Evolutionary conservation across 768 basidiomycete genomes (phyloP), one percentile per base, ranked within the genome.

Genomic region (Tephrocybe sp.): DNA sequence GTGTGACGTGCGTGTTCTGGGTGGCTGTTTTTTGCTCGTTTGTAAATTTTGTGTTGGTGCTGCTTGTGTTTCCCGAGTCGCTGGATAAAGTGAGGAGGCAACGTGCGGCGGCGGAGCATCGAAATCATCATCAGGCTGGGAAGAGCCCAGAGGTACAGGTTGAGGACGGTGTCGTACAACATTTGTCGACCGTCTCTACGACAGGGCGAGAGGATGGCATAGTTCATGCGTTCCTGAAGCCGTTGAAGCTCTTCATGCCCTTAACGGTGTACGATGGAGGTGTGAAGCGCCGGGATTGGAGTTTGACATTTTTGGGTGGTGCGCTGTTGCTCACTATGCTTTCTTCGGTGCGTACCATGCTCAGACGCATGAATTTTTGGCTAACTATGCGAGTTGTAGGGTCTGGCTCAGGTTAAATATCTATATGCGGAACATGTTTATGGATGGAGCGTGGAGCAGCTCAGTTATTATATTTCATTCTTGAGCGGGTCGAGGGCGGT

Each of bases 341-440:
- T 45, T 77, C 89, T n/a, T 72, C 77, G 47, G 88, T 89, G 60
- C 65, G 84, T 71, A 11, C 15, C 36, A 26, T 35, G 31, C 18
- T 36, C 16, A 36, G 27, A 18, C 18, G 21, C 2, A 38, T 28
- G 35, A 31, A 34, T n/a, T 21, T 28, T 47, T 18, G 36, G 28
- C 31, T 39, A 18, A 55, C 36, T 37, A 46, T 35, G 24, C 18
- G 15, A 22, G 30, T 48, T 47, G 4, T 47, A 87, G 79, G 90
- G 89, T n/a, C 56, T 92, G 4, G 84, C 80, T 66, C 87, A 88
- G 62, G 70, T 91, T 64, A 93, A 91, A 61, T 91, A 91, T 64
- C 70, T 91, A 22, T 93, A 92, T 60, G 89, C 86, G 2, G 80
- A 74, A 44, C 86, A 89, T 59, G 67, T 80, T 8, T 91, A 87